Conservation (phyloP, 441 rosid genomes). For the Corymbia calophylla region DNA sequence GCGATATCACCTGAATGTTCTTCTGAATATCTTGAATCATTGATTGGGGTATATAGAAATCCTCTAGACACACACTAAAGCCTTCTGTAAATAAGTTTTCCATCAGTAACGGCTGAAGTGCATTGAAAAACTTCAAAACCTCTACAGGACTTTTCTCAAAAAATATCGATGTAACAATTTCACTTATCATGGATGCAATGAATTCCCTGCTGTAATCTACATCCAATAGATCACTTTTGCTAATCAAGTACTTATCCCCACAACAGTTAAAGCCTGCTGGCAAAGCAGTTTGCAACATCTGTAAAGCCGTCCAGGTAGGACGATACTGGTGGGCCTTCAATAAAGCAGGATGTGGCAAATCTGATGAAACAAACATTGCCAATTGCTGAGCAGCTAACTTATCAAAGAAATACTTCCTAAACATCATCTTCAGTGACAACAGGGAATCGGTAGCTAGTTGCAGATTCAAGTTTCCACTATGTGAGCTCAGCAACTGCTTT, state of each 20-base stretch:
- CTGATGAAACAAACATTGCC: conserved; percentile 55
- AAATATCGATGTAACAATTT: conserved; percentile 48
- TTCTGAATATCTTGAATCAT: conserved; percentile 21
- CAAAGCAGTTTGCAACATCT: conserved; percentile 65
- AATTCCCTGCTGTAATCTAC: conserved; percentile 39
- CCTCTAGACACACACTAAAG: conserved; percentile 64
- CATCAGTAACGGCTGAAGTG: conserved; percentile 83
- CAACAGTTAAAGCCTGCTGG: conserved; percentile 52
- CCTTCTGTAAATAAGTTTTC: conserved; percentile 62
- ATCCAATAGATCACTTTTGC: conserved; percentile 42
- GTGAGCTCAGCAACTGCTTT: conserved; percentile 90
- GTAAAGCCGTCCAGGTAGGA: conserved; percentile 65
- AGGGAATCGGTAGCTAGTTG: conserved; percentile 73
- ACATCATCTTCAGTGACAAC: conserved; percentile 59
- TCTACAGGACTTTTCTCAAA: conserved; percentile 70
- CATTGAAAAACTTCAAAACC: conserved; percentile 59
- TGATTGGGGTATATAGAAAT: conserved; percentile 47
- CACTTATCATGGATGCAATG: conserved; percentile 43
- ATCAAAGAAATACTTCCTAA: conserved; percentile 38
- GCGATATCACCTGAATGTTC: conserved; percentile 29
- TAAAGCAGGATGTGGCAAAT: conserved; percentile 69
- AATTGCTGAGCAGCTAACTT: conserved; percentile 60
- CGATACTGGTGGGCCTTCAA: conserved; percentile 29
- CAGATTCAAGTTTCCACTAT: conserved; percentile 72
- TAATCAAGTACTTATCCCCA: conserved; percentile 49